Evolutionary conservation across 2,329 filamentous ascomycete genomes (phyloP).

Genomic region (Penicillium sp.): DNA sequence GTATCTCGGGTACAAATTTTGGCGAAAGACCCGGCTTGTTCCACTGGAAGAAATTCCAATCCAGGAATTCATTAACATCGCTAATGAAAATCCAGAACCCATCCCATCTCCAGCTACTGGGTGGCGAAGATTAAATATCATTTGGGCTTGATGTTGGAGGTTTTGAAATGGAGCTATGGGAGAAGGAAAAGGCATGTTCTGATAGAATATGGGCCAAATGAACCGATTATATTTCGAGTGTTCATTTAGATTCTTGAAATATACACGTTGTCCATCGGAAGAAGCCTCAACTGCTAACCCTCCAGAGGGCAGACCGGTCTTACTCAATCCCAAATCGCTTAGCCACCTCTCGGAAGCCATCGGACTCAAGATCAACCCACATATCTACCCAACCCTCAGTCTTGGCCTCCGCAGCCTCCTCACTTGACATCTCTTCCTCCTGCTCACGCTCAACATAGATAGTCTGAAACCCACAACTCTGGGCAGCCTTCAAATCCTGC

Average conservation of each 20-base stretch:
- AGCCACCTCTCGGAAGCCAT: slow-evolving; percentile 54
- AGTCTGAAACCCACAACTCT: slow-evolving; percentile 62
- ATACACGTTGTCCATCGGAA: neutral
- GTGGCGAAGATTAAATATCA: neutral
- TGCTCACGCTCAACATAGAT: slow-evolving; percentile 68
- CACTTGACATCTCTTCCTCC: slow-evolving; percentile 63
- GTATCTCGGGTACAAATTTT: slow-evolving; percentile 42
- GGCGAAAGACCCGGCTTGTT: slow-evolving; percentile 35
- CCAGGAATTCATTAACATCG: slow-evolving; percentile 12
- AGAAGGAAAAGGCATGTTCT: neutral
- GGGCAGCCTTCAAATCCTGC: slow-evolving; percentile 65
- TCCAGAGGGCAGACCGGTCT: neutral
- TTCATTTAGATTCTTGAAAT: neutral
- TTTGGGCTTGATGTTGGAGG: neutral
- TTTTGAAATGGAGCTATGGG: neutral
- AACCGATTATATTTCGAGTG: neutral
- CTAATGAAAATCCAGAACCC: neutral
- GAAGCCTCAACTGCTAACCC: no score
- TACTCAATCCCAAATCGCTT: slow-evolving; percentile 43
- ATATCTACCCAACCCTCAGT: slow-evolving; percentile 64
- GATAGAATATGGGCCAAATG: neutral
- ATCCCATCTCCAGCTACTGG: neutral
- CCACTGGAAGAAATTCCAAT: slow-evolving; percentile 32
- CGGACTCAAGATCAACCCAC: slow-evolving; percentile 54
- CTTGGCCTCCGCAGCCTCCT: slow-evolving; percentile 52